These are phyloP conservation scores for Limnanthes douglasii DNA, from an alignment of 345 rosid species.

Conservation along the genomic window DNA sequence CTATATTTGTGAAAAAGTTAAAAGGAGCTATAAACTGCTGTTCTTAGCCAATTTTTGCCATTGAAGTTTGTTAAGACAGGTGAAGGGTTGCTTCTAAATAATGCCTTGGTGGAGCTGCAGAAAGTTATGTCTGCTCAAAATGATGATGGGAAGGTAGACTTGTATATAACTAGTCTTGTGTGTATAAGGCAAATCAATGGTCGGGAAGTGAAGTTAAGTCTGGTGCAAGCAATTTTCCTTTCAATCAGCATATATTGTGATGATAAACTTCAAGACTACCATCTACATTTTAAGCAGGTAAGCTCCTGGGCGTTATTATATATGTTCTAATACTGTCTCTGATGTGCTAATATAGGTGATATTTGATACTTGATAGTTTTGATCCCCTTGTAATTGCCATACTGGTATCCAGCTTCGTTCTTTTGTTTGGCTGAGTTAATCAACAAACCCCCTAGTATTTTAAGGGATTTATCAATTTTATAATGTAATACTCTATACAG, in stretches of 20 bases:
- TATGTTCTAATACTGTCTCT: no score
- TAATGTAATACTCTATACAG: no score
- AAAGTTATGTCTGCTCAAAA: conserved; percentile 28
- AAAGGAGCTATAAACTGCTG: background rate
- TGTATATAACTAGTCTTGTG: conserved; percentile 33
- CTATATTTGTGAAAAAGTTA: background rate
- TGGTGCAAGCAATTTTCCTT: conserved; percentile 38
- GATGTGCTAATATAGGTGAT: no score
- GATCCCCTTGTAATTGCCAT: no score
- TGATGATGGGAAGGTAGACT: conserved; percentile 33
- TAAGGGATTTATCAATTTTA: no score
- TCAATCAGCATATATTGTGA: conserved; percentile 73
- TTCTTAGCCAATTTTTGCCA: conserved; percentile 10
- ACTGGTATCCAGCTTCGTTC: no score
- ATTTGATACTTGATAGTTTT: no score
- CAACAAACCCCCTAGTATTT: no score
- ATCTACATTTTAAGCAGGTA: conserved; percentile 73
- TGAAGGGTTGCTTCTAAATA: conserved; percentile 50
- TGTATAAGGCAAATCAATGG: conserved; percentile 39
- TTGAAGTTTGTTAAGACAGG: conserved; percentile 69
- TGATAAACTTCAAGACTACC: conserved; percentile 63
- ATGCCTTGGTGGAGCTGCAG: conserved; percentile 42
- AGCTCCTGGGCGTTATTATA: conserved; percentile 18
- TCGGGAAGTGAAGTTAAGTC: conserved; percentile 21
- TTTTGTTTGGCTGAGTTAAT: no score